Evolutionary conservation across 2,329 filamentous ascomycete genomes (phyloP).

Genomic region (Cercospora sp.): DNA sequence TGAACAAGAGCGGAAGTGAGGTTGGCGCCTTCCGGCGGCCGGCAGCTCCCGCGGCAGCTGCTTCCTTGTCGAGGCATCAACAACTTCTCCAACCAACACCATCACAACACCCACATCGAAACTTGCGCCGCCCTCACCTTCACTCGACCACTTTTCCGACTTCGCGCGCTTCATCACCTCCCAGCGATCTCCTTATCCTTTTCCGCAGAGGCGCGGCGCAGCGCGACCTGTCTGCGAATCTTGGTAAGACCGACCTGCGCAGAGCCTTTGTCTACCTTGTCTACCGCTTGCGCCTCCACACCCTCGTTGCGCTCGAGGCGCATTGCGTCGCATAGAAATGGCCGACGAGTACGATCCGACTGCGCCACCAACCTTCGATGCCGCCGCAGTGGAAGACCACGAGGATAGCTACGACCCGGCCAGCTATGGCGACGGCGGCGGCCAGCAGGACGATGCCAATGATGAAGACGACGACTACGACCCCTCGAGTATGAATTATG

Average conservation of each 20-base stretch:
- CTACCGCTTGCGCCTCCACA: background rate
- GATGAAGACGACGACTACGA: conserved; percentile 41
- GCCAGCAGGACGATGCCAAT: conserved; percentile 26
- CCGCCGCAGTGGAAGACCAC: conserved; percentile 28
- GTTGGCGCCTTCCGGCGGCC: background rate
- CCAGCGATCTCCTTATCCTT: background rate
- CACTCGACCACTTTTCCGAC: too few relatives aligned
- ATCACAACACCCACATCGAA: background rate
- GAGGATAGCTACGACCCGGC: conserved; percentile 40
- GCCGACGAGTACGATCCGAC: conserved; percentile 46
- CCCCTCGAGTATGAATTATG: conserved; percentile 36
- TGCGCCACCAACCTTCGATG: conserved; percentile 29
- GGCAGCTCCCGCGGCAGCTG: background rate
- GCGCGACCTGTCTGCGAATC: background rate
- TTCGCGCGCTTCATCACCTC: too few relatives aligned
- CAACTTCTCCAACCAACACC: background rate
- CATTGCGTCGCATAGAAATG: conserved; percentile 38
- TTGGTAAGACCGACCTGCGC: background rate
- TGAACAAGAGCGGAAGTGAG: conserved; percentile 6
- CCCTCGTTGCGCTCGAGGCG: conserved; percentile 3
- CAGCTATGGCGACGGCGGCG: conserved; percentile 20
- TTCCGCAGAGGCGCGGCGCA: background rate
- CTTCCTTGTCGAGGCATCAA: conserved; percentile 1
- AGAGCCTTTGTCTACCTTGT: background rate
- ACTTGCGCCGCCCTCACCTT: background rate